phyloP scores from a whole-genome alignment of 441 rosid genomes.

The Kokia cookei region DNA sequence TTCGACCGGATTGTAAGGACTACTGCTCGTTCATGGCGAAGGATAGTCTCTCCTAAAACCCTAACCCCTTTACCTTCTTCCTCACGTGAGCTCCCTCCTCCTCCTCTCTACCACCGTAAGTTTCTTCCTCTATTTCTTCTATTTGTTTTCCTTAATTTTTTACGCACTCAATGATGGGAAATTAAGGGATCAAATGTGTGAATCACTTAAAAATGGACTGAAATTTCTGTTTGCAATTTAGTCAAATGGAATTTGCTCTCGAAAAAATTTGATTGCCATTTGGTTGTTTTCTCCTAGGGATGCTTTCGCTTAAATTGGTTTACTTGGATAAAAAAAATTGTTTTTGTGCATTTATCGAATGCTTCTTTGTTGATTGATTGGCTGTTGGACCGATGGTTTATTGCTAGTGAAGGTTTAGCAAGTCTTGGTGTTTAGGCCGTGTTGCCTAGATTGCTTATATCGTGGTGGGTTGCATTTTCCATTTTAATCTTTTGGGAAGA shows the following conservation, averaged over 20 bases:
- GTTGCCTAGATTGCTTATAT: neutral
- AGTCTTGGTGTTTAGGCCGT: neutral
- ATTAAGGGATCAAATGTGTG: neutral
- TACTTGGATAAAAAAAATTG: neutral
- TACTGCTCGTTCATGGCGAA: slow-evolving; percentile 29
- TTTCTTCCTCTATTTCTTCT: neutral
- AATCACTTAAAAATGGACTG: neutral
- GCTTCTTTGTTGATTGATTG: neutral
- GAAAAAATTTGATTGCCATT: neutral
- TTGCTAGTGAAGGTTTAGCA: neutral
- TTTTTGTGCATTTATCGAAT: neutral
- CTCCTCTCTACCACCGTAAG: slow-evolving; percentile 28
- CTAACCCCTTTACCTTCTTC: slow-evolving; percentile 18
- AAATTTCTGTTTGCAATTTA: neutral
- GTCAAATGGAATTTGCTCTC: neutral
- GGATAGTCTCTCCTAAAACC: slow-evolving; percentile 21
- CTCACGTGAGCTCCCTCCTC: slow-evolving; percentile 16
- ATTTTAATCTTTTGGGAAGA: neutral
- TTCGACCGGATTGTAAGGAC: slow-evolving; percentile 30
- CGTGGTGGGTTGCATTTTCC: neutral
- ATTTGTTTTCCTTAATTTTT: neutral
- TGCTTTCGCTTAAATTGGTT: neutral
- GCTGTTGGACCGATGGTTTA: neutral
- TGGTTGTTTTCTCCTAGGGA: neutral
- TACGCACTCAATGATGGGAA: neutral